Percentiles rank a stretch among this genome's conserved stretches.
These are phyloP conservation scores for Aspergillus mulundensis DNA, from an alignment of 495 filamentous ascomycete genomes.

Conservation along the genomic window DNA sequence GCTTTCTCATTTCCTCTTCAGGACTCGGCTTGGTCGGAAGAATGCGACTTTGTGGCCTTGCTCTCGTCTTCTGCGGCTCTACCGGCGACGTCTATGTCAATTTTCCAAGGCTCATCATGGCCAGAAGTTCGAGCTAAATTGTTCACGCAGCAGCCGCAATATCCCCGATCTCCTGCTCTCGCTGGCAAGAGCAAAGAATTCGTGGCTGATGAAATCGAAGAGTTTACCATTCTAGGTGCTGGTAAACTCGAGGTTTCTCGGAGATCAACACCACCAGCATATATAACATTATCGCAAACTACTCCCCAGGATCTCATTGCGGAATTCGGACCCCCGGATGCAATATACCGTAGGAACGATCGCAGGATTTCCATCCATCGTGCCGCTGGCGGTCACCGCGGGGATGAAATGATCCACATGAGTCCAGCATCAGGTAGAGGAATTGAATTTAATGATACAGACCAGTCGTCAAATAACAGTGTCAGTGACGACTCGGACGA, in stretches of 20 bases:
- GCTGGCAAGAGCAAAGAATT: slow-evolving; percentile 59
- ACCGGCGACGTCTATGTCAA: slow-evolving; percentile 74
- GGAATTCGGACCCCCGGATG: slow-evolving; percentile 90
- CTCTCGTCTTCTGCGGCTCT: slow-evolving; percentile 73
- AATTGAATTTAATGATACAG: slow-evolving; percentile 59
- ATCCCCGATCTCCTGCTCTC: slow-evolving; percentile 55
- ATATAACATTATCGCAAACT: slow-evolving; percentile 72
- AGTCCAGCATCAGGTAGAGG: slow-evolving; percentile 43
- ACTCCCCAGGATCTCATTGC: slow-evolving; percentile 85
- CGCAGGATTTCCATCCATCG: slow-evolving; percentile 84
- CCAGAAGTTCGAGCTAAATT: slow-evolving; percentile 69
- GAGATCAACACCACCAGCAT: slow-evolving; percentile 53
- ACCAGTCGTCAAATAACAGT: slow-evolving; percentile 75
- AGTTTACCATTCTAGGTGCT: slow-evolving; percentile 67
- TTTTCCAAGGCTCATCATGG: slow-evolving; percentile 89
- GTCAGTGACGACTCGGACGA: slow-evolving; percentile 76
- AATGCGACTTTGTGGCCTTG: slow-evolving; percentile 80
- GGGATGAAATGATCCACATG: slow-evolving; percentile 37
- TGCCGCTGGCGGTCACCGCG: slow-evolving; percentile 35
- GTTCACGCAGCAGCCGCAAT: slow-evolving; percentile 68
- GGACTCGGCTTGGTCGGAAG: slow-evolving; percentile 68
- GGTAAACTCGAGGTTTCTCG: slow-evolving; percentile 75
- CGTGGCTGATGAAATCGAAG: slow-evolving; percentile 74
- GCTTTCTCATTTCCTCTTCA: slow-evolving; percentile 86
- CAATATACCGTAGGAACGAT: slow-evolving; percentile 91